Evolutionary conservation across 768 basidiomycete genomes (phyloP).

Genomic region (Cystobasidium onofrii): DNA sequence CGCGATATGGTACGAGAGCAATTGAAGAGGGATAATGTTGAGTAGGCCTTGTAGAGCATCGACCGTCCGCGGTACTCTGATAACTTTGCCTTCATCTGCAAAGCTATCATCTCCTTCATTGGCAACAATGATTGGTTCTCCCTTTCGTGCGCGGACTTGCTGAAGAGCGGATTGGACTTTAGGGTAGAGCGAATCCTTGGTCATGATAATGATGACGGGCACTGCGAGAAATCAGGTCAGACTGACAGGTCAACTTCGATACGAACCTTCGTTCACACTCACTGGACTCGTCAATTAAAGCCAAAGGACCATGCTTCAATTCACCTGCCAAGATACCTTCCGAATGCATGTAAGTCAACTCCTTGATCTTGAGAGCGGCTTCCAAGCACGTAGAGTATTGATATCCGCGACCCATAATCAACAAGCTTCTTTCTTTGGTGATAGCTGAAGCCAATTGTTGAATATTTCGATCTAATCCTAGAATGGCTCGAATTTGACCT

Average conservation of each 20-base stretch:
- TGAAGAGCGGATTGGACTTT: conserved; percentile 94
- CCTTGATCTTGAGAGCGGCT: conserved; percentile 98
- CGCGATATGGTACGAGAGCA: conserved; percentile 91
- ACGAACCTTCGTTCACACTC: no score
- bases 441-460: conserved; percentile 66
- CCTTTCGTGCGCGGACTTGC: conserved; percentile 96
- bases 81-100: conserved; percentile 62
- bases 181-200: conserved; percentile 92
- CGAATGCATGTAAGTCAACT: conserved; percentile 63
- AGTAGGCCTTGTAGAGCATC: conserved; percentile 90
- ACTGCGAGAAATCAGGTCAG: background rate
- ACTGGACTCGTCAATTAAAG: conserved; percentile 90
- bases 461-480: conserved; percentile 65
- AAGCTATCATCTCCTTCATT: conserved; percentile 80
- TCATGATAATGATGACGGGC: conserved; percentile 93
- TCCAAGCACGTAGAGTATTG: conserved; percentile 98
- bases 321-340: conserved; percentile 95
- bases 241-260: no score
- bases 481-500: conserved; percentile 73
- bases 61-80: conserved; percentile 87
- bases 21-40: conserved; percentile 92
- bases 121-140: conserved; percentile 87
- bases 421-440: conserved; percentile 64
- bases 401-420: conserved; percentile 97
- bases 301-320: conserved; percentile 96